Evolutionary conservation across 768 basidiomycete species (phyloP).

Genomic region (Tylopilus vinaceipallidus): DNA sequence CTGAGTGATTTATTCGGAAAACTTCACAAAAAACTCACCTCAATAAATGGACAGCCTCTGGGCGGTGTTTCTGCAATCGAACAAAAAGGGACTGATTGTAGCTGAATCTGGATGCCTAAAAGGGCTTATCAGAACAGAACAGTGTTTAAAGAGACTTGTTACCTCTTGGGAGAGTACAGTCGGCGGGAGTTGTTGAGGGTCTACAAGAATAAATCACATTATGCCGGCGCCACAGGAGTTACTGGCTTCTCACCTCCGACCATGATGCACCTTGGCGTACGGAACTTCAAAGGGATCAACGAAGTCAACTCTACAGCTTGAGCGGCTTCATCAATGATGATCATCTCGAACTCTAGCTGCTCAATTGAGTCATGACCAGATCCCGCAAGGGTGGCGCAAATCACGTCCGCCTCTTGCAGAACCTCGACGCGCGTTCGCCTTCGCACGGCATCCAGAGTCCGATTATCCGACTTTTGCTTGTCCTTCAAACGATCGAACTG

Average conservation of each 20-base stretch:
- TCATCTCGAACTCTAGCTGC: conserved; percentile 86
- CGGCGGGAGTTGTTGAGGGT: conserved; percentile 94
- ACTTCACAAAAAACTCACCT: conserved; percentile 50
- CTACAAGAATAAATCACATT: conserved; percentile 31
- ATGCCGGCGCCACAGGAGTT: not conserved
- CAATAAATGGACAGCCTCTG: conserved; percentile 85
- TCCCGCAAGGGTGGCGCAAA: conserved; percentile 92
- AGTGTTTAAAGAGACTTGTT: conserved; percentile 19
- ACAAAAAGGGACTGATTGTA: conserved; percentile 96
- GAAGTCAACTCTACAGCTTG: conserved; percentile 95
- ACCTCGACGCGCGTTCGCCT: conserved; percentile 73
- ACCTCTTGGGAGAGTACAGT: conserved; percentile 74
- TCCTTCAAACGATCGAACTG: conserved; percentile 79
- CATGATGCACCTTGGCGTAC: conserved; percentile 80
- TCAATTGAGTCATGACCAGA: conserved; percentile 87
- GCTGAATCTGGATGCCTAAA: conserved; percentile 60
- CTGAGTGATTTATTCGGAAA: not conserved
- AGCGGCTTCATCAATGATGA: conserved; percentile 97
- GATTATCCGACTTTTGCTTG: conserved; percentile 73
- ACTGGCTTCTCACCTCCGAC: conserved; percentile 65
- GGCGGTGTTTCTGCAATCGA: conserved; percentile 74
- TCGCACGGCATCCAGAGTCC: conserved; percentile 79
- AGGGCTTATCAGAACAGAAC: conserved; percentile 7
- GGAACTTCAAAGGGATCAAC: conserved; percentile 91
- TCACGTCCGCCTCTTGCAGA: conserved; percentile 86